Conservation (phyloP, 331 rosid genomes). For the Cydonia oblonga region DNA sequence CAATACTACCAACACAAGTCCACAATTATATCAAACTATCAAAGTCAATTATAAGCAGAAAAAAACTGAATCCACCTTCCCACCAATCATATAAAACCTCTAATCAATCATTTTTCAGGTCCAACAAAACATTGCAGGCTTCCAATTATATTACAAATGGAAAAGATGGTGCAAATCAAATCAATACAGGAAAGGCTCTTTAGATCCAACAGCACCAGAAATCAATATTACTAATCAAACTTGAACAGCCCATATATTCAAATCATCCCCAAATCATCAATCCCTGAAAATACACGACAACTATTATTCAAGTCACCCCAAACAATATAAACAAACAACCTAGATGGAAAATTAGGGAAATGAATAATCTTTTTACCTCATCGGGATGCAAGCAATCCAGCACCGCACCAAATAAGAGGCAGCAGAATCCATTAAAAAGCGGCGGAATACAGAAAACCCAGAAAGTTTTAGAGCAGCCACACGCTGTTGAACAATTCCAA, state of each 20-base stretch:
- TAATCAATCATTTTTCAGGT: not conserved
- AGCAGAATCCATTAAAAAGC: not conserved
- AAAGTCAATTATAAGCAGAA: not conserved
- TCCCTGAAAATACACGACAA: slow-evolving; percentile 15
- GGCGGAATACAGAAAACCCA: not conserved
- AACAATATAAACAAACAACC: not conserved
- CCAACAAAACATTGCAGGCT: not conserved
- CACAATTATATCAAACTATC: not conserved
- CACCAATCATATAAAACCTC: not conserved
- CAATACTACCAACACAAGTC: slow-evolving; percentile 1
- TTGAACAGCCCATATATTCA: slow-evolving; percentile 9
- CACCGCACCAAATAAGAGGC: slow-evolving; percentile 6
- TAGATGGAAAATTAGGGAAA: not conserved
- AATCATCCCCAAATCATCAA: not conserved
- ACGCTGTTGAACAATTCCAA: not conserved
- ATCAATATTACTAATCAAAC: not conserved
- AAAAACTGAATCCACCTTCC: slow-evolving; percentile 10
- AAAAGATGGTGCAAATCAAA: not conserved
- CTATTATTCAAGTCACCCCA: slow-evolving; percentile 14
- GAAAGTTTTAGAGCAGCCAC: slow-evolving; percentile 1
- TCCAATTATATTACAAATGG: not conserved
- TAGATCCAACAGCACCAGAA: slow-evolving; percentile 9
- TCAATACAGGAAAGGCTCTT: slow-evolving; percentile 2
- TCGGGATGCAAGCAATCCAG: slow-evolving; percentile 4
- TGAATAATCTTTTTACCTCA: slow-evolving; percentile 11